Evolutionary conservation across 352 stramenopile species (phyloP).

Genomic region (Pythium rhizo-oryzae): DNA sequence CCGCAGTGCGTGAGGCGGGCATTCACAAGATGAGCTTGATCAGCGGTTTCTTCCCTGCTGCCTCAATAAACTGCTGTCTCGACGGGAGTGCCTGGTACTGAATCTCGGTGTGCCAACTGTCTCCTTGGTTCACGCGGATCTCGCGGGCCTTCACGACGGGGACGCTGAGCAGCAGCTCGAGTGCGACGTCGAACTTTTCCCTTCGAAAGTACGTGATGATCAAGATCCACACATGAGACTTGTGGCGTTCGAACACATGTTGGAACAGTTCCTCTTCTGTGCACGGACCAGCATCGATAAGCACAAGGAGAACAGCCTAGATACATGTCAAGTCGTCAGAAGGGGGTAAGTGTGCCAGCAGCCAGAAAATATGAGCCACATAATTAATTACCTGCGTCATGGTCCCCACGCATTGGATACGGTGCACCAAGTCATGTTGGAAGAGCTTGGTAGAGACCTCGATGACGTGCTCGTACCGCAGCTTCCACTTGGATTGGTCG

Average conservation of each 20-base stretch:
- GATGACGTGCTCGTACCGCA: slow-evolving; percentile 20
- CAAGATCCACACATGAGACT: slow-evolving; percentile 25
- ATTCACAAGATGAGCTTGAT: slow-evolving; percentile 22
- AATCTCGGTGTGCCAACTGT: background rate
- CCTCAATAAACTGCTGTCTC: slow-evolving; percentile 21
- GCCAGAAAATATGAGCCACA: too few species aligned
- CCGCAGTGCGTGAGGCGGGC: too few species aligned
- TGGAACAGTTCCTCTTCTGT: slow-evolving; percentile 22
- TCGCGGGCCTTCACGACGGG: slow-evolving; percentile 22
- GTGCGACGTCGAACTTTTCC: slow-evolving; percentile 18
- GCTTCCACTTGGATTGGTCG: background rate
- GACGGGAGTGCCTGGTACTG: slow-evolving; percentile 17
- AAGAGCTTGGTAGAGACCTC: slow-evolving; percentile 11
- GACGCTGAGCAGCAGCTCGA: slow-evolving; percentile 23
- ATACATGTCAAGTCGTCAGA: background rate
- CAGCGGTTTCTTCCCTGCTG: slow-evolving; percentile 11
- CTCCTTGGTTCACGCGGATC: background rate
- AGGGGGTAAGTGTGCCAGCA: background rate
- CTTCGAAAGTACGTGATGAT: slow-evolving; percentile 12
- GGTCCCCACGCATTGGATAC: slow-evolving; percentile 17
- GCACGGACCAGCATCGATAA: slow-evolving; percentile 26
- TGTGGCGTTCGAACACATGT: slow-evolving; percentile 13
- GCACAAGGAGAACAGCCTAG: slow-evolving; percentile 23
- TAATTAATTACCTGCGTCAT: slow-evolving; percentile 18
- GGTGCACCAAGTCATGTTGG: slow-evolving; percentile 24